Conservation (phyloP, 2,329 filamentous ascomycete species). For the Colletotrichum simmondsii region DNA sequence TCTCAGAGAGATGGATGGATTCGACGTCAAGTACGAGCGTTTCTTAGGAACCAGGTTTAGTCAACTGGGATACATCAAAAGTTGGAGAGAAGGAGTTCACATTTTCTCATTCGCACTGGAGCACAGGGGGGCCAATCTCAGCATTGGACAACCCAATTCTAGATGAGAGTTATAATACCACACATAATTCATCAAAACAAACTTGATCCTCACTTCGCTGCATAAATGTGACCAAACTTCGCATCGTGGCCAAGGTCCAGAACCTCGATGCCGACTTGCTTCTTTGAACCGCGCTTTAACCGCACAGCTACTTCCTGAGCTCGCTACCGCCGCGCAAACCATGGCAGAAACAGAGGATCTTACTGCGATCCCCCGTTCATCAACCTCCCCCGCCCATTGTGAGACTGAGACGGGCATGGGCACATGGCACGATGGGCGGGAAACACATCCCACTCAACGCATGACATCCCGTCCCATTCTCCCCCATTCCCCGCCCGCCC, state of each 20-base stretch:
- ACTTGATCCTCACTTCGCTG: neutral
- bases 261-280: too few species aligned
- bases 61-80: constrained; percentile 3
- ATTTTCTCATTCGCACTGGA: neutral
- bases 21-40: constrained; percentile 33
- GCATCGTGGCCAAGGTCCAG: too few species aligned
- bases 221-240: neutral
- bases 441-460: neutral
- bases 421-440: neutral
- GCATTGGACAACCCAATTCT: neutral
- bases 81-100: constrained; percentile 4
- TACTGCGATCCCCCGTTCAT: neutral
- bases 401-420: constrained; percentile 5
- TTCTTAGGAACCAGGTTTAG: neutral
- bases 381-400: neutral
- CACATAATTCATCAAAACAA: constrained; percentile 14
- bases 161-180: constrained; percentile 27
- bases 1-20: constrained; percentile 33
- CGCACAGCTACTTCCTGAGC: neutral
- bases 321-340: neutral
- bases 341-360: neutral
- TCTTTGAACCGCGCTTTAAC: too few species aligned
- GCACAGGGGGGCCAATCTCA: neutral
- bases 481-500: neutral
- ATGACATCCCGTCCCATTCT: neutral